These are phyloP conservation scores for Nicotiana noctiflora DNA, from an alignment of 257 asterid genomes.

Conservation along the genomic window DNA sequence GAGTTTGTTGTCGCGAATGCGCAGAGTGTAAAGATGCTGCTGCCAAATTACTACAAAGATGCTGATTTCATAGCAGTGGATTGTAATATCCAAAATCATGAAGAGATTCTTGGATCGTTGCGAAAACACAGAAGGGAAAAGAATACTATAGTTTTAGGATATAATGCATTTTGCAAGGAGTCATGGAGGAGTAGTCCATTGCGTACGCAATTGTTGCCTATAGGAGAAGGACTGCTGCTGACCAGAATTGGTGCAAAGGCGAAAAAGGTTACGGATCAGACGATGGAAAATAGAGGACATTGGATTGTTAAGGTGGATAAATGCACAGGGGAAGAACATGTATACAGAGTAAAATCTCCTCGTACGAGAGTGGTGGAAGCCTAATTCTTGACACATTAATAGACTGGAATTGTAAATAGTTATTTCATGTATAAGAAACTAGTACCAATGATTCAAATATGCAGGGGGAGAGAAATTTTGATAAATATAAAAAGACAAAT, in stretches of 20 bases:
- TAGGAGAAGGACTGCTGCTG: constrained; percentile 68
- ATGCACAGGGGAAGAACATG: constrained; percentile 69
- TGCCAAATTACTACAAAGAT: constrained; percentile 28
- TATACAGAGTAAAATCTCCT: constrained; percentile 51
- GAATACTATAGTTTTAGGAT: constrained; percentile 42
- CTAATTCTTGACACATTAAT: constrained; percentile 3
- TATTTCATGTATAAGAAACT: too few relatives aligned
- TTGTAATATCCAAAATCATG: constrained; percentile 58
- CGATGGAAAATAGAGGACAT: constrained; percentile 28
- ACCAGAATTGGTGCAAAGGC: constrained; percentile 29
- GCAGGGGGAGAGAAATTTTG: neutral
- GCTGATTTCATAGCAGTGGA: constrained; percentile 69
- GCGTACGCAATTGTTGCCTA: constrained; percentile 60
- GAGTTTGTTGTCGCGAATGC: constrained; percentile 54
- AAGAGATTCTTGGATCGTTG: constrained; percentile 32
- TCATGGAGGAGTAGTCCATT: constrained; percentile 49
- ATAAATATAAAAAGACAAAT: neutral
- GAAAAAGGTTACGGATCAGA: neutral
- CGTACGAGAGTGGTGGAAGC: constrained; percentile 39
- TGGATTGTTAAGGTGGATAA: constrained; percentile 75
- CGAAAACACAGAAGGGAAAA: constrained; percentile 22
- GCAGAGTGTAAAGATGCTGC: constrained; percentile 5
- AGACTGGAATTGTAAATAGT: too few relatives aligned
- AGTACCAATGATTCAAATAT: neutral
- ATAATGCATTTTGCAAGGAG: constrained; percentile 63